These are phyloP conservation scores for Articulospora tetracladia DNA, from an alignment of 495 filamentous ascomycete genomes.

Conservation along the genomic window DNA sequence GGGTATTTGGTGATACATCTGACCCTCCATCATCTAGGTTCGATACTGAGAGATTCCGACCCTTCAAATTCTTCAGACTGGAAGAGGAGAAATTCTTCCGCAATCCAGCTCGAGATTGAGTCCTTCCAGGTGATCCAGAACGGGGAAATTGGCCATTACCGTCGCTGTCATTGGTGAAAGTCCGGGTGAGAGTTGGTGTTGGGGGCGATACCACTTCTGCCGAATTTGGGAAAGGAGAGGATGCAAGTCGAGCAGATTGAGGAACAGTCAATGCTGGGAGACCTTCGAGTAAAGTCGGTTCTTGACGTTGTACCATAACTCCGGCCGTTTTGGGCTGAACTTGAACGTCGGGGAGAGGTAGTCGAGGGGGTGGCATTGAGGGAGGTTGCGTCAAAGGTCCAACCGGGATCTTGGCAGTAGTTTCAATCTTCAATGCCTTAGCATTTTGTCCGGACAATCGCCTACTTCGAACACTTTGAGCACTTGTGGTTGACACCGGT, in stretches of 20 bases:
- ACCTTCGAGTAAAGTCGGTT: not conserved
- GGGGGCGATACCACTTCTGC: conserved; percentile 25
- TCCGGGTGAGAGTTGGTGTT: conserved; percentile 34
- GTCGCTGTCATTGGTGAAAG: conserved; percentile 39
- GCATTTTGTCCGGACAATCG: conserved; percentile 75
- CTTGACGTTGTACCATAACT: conserved; percentile 12
- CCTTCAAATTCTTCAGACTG: conserved; percentile 65
- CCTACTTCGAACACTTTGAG: conserved; percentile 67
- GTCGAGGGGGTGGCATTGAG: conserved; percentile 26
- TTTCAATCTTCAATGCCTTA: conserved; percentile 85
- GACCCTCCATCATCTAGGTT: conserved; percentile 58
- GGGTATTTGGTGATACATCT: conserved; percentile 70
- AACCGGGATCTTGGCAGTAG: conserved; percentile 45
- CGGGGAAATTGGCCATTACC: conserved; percentile 36
- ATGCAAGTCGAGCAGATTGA: conserved; percentile 18
- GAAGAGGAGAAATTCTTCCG: conserved; percentile 79
- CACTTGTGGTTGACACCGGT: conserved; percentile 27
- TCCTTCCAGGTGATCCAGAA: conserved; percentile 28
- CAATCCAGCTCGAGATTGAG: conserved; percentile 43
- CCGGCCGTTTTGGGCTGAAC: conserved; percentile 28
- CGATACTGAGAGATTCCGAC: conserved; percentile 72
- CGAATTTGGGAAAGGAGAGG: conserved; percentile 18
- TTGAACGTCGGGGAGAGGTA: conserved; percentile 17
- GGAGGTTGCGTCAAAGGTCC: conserved; percentile 27
- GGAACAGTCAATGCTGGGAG: not conserved